Conservation (phyloP, 257 asterid genomes). For the Plantago elongata region DNA sequence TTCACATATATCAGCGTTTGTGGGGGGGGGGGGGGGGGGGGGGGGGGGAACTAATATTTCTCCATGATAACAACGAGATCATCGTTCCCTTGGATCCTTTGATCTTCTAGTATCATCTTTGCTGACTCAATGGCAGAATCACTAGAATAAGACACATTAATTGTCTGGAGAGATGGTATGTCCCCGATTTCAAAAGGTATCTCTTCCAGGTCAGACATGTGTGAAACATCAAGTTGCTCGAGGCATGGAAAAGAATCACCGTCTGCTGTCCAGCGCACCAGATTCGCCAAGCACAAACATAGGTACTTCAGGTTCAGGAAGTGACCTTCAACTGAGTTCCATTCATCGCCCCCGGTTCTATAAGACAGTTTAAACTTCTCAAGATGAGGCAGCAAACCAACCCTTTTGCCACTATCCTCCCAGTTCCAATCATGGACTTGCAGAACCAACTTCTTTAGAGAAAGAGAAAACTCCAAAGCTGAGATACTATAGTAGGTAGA, state of each 20-base stretch:
- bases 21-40: too few species aligned
- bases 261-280: not conserved
- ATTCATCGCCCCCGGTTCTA: not conserved
- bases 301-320: not conserved
- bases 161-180: not conserved
- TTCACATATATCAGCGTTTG: too few species aligned
- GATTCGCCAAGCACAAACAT: not conserved
- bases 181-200: conserved; percentile 1
- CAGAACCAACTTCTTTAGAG: conserved; percentile 9
- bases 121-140: not conserved
- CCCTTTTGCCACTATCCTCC: not conserved
- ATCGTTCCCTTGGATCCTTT: not conserved
- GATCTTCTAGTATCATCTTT: not conserved
- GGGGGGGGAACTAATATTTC: too few species aligned
- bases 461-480: not conserved
- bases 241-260: conserved; percentile 7
- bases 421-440: not conserved
- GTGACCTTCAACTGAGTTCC: conserved; percentile 9
- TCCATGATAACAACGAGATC: not conserved
- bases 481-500: not conserved
- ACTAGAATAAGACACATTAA: not conserved
- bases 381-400: conserved; percentile 4
- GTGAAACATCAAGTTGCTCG: not conserved
- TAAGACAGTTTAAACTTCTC: not conserved
- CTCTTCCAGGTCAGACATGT: not conserved